phyloP scores from a whole-genome alignment of 768 basidiomycete genomes.

The Leccinellum albellum region DNA sequence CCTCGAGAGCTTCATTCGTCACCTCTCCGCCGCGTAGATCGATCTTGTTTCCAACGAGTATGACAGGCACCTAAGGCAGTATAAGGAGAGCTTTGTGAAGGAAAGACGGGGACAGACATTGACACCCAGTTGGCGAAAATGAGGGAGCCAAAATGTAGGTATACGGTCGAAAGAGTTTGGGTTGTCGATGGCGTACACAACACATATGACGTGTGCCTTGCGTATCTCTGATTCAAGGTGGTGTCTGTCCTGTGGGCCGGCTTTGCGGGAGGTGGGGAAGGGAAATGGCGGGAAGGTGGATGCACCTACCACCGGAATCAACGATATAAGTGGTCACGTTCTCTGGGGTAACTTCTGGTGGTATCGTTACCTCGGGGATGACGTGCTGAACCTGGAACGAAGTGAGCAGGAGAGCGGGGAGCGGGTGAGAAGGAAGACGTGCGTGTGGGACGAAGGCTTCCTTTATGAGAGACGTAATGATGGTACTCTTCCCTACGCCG shows the following conservation, averaged over 20 bases:
- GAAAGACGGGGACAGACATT: slow-evolving; percentile 57
- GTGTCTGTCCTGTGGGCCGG: slow-evolving; percentile 76
- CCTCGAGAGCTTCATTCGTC: slow-evolving; percentile 90
- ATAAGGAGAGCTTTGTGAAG: slow-evolving; percentile 4
- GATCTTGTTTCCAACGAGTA: slow-evolving; percentile 98
- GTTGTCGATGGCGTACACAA: slow-evolving; percentile 96
- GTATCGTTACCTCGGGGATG: slow-evolving; percentile 96
- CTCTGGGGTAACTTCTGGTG: slow-evolving; percentile 94
- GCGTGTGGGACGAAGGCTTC: slow-evolving; percentile 91
- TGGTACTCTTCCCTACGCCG: slow-evolving; percentile 97
- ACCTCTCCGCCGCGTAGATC: slow-evolving; percentile 91
- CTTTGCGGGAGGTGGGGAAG: slow-evolving; percentile 38
- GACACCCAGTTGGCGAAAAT: slow-evolving; percentile 91
- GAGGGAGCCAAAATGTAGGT: slow-evolving; percentile 96
- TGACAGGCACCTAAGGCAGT: slow-evolving; percentile 76
- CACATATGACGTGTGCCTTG: slow-evolving; percentile 96
- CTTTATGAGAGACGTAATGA: slow-evolving; percentile 95
- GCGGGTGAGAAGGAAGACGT: slow-evolving; percentile 19
- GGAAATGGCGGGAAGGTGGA: background rate
- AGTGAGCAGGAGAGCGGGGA: slow-evolving; percentile 1
- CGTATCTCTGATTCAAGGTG: slow-evolving; percentile 94
- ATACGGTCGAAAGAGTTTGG: slow-evolving; percentile 95
- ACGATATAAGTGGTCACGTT: slow-evolving; percentile 98
- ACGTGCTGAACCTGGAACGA: slow-evolving; percentile 79
- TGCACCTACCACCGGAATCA: slow-evolving; percentile 83